phyloP scores from a whole-genome alignment of 768 basidiomycete species.

The Tylopilus vinaceipallidus region DNA sequence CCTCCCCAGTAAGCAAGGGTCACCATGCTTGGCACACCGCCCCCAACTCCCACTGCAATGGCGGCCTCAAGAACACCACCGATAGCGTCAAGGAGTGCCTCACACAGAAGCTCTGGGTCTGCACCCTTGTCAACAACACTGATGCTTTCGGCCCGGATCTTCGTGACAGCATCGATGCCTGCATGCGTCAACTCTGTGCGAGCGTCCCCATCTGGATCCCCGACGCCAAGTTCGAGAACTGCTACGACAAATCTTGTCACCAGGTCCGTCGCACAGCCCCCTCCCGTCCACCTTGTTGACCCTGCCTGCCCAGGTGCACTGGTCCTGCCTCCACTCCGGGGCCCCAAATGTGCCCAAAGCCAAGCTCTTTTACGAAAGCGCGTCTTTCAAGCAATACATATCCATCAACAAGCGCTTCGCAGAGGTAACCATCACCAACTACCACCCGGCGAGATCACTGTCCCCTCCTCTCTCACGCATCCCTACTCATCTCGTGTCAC shows the following conservation, averaged over 20 bases:
- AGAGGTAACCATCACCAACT: slow-evolving; percentile 72
- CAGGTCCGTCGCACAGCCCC: slow-evolving; percentile 44
- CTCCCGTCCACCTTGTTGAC: slow-evolving; percentile 19
- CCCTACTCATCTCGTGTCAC: slow-evolving; percentile 2
- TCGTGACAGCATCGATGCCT: slow-evolving; percentile 52
- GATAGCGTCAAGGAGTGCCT: slow-evolving; percentile 59
- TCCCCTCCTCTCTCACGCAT: not conserved
- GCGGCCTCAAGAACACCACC: slow-evolving; percentile 81
- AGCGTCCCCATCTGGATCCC: slow-evolving; percentile 76
- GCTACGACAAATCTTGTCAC: slow-evolving; percentile 87
- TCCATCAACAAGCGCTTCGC: slow-evolving; percentile 92
- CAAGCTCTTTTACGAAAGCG: slow-evolving; percentile 76
- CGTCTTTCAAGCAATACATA: slow-evolving; percentile 80
- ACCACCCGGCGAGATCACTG: slow-evolving; percentile 81
- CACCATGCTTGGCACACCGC: slow-evolving; percentile 44
- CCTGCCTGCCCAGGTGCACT: slow-evolving; percentile 50
- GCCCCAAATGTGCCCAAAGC: slow-evolving; percentile 87
- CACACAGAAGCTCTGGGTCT: slow-evolving; percentile 58
- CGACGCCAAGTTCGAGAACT: slow-evolving; percentile 72
- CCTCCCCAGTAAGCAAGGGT: slow-evolving; percentile 29
- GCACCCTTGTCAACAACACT: slow-evolving; percentile 71
- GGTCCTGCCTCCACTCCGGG: slow-evolving; percentile 86
- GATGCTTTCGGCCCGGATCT: slow-evolving; percentile 60
- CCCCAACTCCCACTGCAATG: slow-evolving; percentile 75
- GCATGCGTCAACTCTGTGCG: slow-evolving; percentile 41